A percentile compares a stretch with the other conserved stretches of the same genome.
phyloP scores from a whole-genome alignment of 192 early-diverging fungal species.

The Neocallimastix lanati region DNA sequence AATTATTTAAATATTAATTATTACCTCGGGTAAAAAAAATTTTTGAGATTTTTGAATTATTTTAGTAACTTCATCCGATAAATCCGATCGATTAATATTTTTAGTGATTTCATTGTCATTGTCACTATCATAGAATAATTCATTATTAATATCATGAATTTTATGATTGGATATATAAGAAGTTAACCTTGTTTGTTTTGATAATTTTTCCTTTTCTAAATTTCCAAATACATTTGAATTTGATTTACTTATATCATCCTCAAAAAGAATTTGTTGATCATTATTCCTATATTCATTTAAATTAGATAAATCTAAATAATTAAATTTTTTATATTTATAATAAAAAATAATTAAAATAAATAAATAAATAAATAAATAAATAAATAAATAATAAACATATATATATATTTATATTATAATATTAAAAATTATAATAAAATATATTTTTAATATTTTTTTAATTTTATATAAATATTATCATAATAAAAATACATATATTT shows the following conservation, averaged over 20 bases:
- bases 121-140: background rate
- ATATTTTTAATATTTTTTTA: too few species aligned
- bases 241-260: background rate
- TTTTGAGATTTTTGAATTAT: background rate
- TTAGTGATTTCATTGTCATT: background rate
- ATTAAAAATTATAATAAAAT: too few species aligned
- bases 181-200: background rate
- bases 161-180: background rate
- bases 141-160: background rate
- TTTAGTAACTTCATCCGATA: background rate
- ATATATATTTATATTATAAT: too few species aligned
- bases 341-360: too few species aligned
- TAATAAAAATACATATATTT: too few species aligned
- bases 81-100: background rate
- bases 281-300: background rate
- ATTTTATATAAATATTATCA: too few species aligned
- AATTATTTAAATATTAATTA: too few species aligned
- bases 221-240: background rate
- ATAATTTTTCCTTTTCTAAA: background rate
- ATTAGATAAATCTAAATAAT: background rate
- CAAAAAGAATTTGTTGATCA: background rate
- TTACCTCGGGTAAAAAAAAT: background rate
- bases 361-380: too few species aligned
- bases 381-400: too few species aligned
- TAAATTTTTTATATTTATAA: background rate